Evolutionary conservation across 2,329 filamentous ascomycete species (phyloP).

Genomic region (Stagonosporopsis tanaceti): DNA sequence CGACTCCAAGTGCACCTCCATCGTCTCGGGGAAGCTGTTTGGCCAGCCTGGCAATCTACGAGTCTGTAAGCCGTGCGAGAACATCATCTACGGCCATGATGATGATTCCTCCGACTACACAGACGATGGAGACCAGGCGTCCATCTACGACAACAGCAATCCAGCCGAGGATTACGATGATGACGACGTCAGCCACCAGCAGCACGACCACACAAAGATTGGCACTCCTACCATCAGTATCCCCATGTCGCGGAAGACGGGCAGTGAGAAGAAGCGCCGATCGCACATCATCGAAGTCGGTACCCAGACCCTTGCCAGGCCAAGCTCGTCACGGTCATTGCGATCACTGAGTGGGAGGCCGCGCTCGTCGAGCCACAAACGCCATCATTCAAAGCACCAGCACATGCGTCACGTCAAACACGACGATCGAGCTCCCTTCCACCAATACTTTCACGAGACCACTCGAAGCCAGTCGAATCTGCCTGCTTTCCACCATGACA

Average conservation of each 20-base stretch:
- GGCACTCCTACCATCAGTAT: conserved; percentile 70
- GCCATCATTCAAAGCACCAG: conserved; percentile 88
- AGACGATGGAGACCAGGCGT: conserved; percentile 73
- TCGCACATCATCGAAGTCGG: conserved; percentile 93
- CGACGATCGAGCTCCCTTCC: conserved; percentile 89
- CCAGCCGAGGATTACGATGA: conserved; percentile 30
- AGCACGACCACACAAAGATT: conserved; percentile 53
- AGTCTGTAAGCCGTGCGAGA: conserved; percentile 91
- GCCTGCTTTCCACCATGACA: conserved; percentile 96
- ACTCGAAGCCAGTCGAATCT: conserved; percentile 70
- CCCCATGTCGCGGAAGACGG: conserved; percentile 69
- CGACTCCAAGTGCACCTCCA: conserved; percentile 91
- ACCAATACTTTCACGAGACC: conserved; percentile 75
- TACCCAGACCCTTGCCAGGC: conserved; percentile 75
- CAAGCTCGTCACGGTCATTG: conserved; percentile 90
- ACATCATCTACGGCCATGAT: conserved; percentile 87
- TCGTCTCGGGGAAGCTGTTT: conserved; percentile 88
- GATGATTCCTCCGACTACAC: conserved; percentile 94
- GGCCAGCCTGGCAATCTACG: conserved; percentile 84
- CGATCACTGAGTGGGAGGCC: conserved; percentile 76
- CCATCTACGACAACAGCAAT: conserved; percentile 58
- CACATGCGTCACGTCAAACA: conserved; percentile 79
- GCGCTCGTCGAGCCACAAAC: conserved; percentile 79
- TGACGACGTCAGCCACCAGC: conserved; percentile 36
- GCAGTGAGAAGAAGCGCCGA: conserved; percentile 80